A percentile compares a stretch with the other conserved stretches of the same genome.
Conservation (phyloP, 2,329 filamentous ascomycete species). For the Curvularia sp. region DNA sequence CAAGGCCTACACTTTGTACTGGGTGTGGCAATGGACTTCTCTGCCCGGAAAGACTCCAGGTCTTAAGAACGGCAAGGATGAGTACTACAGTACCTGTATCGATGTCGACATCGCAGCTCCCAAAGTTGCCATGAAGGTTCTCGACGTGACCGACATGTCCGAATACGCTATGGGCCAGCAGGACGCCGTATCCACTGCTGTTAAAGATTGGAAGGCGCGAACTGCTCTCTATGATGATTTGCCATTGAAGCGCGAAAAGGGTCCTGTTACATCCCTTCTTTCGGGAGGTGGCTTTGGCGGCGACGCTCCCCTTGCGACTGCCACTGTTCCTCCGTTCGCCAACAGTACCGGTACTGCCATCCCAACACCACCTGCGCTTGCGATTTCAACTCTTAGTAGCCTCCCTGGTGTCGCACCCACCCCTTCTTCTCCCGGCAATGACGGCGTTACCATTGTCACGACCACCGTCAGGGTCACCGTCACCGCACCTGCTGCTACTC, state of each 20-base stretch:
- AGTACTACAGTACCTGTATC: slow-evolving; percentile 67
- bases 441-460: slow-evolving; percentile 33
- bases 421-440: slow-evolving; percentile 8
- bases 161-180: slow-evolving; percentile 49
- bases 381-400: slow-evolving; percentile 27
- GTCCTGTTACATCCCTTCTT: slow-evolving; percentile 31
- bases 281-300: slow-evolving; percentile 15
- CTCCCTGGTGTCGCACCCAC: slow-evolving; percentile 26
- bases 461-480: slow-evolving; percentile 37
- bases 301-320: slow-evolving; percentile 5
- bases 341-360: slow-evolving; percentile 1
- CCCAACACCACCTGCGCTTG: slow-evolving; percentile 14
- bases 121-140: slow-evolving; percentile 36
- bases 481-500: slow-evolving; percentile 9
- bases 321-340: slow-evolving; percentile 1
- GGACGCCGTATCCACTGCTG: slow-evolving; percentile 53
- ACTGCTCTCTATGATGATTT: slow-evolving; percentile 48
- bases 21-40: slow-evolving; percentile 89
- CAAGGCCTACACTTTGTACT: slow-evolving; percentile 81
- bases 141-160: slow-evolving; percentile 15
- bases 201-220: slow-evolving; percentile 50
- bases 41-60: slow-evolving; percentile 48
- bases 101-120: slow-evolving; percentile 57
- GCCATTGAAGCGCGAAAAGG: slow-evolving; percentile 37
- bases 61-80: slow-evolving; percentile 57